phyloP scores from a whole-genome alignment of 192 early-diverging fungal species.

The Coemansia javaensis region DNA sequence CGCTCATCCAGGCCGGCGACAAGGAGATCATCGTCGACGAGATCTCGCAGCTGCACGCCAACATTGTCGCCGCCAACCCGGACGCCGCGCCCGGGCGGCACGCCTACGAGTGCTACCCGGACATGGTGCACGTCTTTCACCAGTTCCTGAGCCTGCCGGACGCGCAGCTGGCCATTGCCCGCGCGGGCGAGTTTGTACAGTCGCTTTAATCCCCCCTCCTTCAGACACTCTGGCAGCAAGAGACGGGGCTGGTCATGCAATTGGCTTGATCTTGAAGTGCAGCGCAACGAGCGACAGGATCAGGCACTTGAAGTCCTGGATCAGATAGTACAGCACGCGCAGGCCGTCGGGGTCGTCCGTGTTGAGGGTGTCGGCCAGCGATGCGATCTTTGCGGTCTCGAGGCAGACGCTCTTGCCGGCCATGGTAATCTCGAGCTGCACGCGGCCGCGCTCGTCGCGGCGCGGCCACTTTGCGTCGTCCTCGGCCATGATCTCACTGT shows the following conservation, averaged over 20 bases:
- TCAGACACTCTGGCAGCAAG: no score
- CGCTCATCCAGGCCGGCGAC: slow-evolving; percentile 35
- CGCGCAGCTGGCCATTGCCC: slow-evolving; percentile 13
- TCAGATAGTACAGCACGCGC: slow-evolving; percentile 90
- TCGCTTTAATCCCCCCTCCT: slow-evolving; percentile 53
- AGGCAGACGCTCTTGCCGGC: slow-evolving; percentile 76
- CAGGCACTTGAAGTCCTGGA: slow-evolving; percentile 97
- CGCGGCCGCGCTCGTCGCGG: slow-evolving; percentile 82
- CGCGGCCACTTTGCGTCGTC: slow-evolving; percentile 89
- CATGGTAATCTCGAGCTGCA: slow-evolving; percentile 92
- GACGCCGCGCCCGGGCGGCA: slow-evolving; percentile 1
- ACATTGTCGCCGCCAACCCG: slow-evolving; percentile 24
- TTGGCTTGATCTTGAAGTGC: slow-evolving; percentile 80
- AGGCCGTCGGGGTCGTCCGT: slow-evolving; percentile 93
- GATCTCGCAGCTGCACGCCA: slow-evolving; percentile 27
- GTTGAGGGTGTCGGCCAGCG: slow-evolving; percentile 82
- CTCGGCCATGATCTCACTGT: slow-evolving; percentile 92
- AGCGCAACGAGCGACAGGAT: slow-evolving; percentile 91
- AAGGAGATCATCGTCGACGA: slow-evolving; percentile 37
- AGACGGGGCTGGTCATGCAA: no score
- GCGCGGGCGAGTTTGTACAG: slow-evolving; percentile 29
- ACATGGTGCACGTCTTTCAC: slow-evolving; percentile 47
- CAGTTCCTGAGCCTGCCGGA: slow-evolving; percentile 25
- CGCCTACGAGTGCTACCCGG: slow-evolving; percentile 33
- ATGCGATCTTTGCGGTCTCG: slow-evolving; percentile 87